phyloP scores from a whole-genome alignment of 805 yeast species.

The Dipodascopsis tothii region DNA sequence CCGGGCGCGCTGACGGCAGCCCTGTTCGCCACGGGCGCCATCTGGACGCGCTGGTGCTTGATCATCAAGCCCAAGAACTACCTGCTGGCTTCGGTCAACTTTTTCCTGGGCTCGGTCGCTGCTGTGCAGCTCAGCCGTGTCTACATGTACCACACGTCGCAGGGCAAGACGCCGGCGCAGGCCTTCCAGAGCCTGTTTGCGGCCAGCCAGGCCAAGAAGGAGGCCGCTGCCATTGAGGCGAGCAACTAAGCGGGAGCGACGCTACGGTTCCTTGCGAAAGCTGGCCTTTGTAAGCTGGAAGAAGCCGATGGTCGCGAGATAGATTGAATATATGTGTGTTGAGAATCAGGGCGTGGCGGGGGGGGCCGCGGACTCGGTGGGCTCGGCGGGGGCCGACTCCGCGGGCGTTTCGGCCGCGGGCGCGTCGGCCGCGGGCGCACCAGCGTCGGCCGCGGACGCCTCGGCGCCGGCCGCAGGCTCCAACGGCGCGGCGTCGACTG shows the following conservation, averaged over 20 bases:
- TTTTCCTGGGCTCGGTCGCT: slow-evolving; percentile 86
- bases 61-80: slow-evolving; percentile 83
- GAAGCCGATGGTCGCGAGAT: too few species aligned
- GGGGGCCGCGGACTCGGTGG: neutral
- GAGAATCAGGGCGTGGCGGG: neutral
- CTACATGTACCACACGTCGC: slow-evolving; percentile 21
- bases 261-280: too few species aligned
- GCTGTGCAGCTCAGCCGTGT: slow-evolving; percentile 74
- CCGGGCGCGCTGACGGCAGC: slow-evolving; percentile 36
- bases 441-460: neutral
- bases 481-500: neutral
- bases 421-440: slow-evolving; percentile 1
- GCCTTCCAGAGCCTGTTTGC: slow-evolving; percentile 16
- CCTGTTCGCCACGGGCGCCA: slow-evolving; percentile 79
- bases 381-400: neutral
- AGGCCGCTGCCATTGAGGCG: slow-evolving; percentile 4
- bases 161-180: slow-evolving; percentile 20
- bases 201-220: neutral
- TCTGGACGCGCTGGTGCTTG: slow-evolving; percentile 98
- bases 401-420: neutral
- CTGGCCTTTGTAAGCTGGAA: too few species aligned
- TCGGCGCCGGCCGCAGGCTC: slow-evolving; percentile 1
- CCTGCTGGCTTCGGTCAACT: slow-evolving; percentile 85
- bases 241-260: too few species aligned
- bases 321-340: too few species aligned